These are phyloP conservation scores for Schoenoplectus triqueter DNA, from an alignment of 202 grass and related monocot genomes.

Conservation along the genomic window DNA sequence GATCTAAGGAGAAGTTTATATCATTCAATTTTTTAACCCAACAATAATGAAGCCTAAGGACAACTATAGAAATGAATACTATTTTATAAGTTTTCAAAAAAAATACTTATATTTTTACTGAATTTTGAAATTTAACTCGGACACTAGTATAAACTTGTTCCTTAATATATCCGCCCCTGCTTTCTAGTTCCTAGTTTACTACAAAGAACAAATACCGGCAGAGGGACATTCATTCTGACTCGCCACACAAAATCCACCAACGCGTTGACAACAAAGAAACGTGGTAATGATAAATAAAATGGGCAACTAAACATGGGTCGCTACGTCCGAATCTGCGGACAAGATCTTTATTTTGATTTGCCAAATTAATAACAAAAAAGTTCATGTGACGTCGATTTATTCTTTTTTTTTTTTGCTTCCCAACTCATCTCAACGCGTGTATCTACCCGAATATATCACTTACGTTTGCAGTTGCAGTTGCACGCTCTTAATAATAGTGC, in stretches of 20 bases:
- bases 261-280: background rate
- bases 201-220: too few species aligned
- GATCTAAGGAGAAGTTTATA: too few species aligned
- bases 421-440: background rate
- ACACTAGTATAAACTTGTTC: too few species aligned
- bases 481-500: too few species aligned
- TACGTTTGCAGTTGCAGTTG: background rate
- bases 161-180: too few species aligned
- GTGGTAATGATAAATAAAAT: background rate
- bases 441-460: background rate
- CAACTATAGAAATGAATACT: too few species aligned
- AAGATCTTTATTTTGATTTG: constrained; percentile 23
- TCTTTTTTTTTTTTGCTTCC: background rate
- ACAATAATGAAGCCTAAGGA: too few species aligned
- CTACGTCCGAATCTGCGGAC: background rate
- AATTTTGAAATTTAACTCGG: too few species aligned
- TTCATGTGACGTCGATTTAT: background rate
- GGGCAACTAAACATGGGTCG: background rate
- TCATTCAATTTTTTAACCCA: too few species aligned
- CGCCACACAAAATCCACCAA: background rate
- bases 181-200: too few species aligned
- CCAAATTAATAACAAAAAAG: background rate
- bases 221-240: background rate
- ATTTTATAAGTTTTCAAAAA: too few species aligned
- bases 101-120: too few species aligned